Evolutionary conservation across 495 filamentous ascomycete species (phyloP), one percentile per base, ranked within the genome.

Genomic region (Penicillium paxilli): DNA sequence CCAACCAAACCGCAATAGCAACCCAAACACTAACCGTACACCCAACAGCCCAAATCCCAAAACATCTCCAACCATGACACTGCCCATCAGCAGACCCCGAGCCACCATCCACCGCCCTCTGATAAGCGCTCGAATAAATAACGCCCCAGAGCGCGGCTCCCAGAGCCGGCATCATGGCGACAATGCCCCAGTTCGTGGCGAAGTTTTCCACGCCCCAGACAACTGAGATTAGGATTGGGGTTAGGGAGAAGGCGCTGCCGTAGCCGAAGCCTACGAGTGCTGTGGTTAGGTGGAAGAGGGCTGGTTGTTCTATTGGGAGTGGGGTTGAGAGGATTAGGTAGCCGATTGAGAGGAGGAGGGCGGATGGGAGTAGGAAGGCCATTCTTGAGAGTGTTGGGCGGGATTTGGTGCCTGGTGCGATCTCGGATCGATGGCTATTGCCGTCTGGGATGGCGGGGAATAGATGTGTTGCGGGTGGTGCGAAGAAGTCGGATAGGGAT

Each of bases 201-300:
- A 98, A 98, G 69, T 98, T 98, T 73, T 96, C 90, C 2, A 96
- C 91, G 30, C 94, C 94, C 94, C 94, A 98, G 40, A 98, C 92
- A 21, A 96, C 90, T 47, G 83, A 88, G 58, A 97, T 85, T 54
- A 97, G 88, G 63, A 97, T 96, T 3, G 94, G 94, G 0, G 86
- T 83, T 12, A 98, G 80, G 33, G 84, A 88, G 73, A 98, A 98
- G 33, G 89, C 83, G 22, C 91, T 91, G 41, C 94, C 94, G 64
- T 98, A 98, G 35, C 93, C 93, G 30, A 91, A 83, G 24, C 94
- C 94, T 25, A 97, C 82, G 11, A 90, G 74, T 0, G 86, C 81
- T 8, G 88, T 93, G 17, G 93, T 86, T 22, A 92, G 64, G 76
- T 90, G 89, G 72, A 96, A 93, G 25, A 89, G 79, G 28, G 80